Conservation (phyloP, 805 yeast species). For the Sugiyamaella smithiae region DNA sequence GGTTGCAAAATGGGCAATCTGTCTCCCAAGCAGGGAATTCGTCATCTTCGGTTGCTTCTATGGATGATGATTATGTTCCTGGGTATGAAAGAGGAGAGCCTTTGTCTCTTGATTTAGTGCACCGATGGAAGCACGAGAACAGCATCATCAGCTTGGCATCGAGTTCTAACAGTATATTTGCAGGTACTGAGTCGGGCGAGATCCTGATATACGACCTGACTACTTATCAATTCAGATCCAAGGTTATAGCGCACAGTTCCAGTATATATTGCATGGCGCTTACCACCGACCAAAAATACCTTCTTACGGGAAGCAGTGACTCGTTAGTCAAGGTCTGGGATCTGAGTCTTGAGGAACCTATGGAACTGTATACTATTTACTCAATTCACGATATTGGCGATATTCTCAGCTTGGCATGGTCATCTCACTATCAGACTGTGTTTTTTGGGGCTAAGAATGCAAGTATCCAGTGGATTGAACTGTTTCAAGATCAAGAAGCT, state of each 20-base stretch:
- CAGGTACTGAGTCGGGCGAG: conserved; percentile 87
- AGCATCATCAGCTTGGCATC: conserved; percentile 62
- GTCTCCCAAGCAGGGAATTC: neutral
- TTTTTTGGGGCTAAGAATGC: conserved; percentile 94
- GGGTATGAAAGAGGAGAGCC: neutral
- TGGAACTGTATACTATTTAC: conserved; percentile 65
- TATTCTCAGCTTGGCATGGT: conserved; percentile 78
- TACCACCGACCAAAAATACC: conserved; percentile 46
- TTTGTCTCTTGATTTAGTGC: conserved; percentile 40
- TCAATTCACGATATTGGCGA: conserved; percentile 90
- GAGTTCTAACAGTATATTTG: conserved; percentile 47
- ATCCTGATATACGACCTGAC: conserved; percentile 67
- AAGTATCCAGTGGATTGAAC: conserved; percentile 68
- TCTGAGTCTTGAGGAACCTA: conserved; percentile 37
- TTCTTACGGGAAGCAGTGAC: conserved; percentile 88
- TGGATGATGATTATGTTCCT: conserved; percentile 7
- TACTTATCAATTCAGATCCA: conserved; percentile 55
- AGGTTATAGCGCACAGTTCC: conserved; percentile 62
- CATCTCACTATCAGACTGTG: conserved; percentile 54
- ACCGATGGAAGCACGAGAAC: conserved; percentile 71
- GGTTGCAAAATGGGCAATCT: neutral
- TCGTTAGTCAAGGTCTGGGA: conserved; percentile 87
- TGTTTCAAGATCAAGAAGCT: conserved; percentile 23
- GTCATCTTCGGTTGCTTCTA: neutral
- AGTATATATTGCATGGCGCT: conserved; percentile 64